Evolutionary conservation across 257 asterid genomes (phyloP).

Genomic region (Datura wrightii): DNA sequence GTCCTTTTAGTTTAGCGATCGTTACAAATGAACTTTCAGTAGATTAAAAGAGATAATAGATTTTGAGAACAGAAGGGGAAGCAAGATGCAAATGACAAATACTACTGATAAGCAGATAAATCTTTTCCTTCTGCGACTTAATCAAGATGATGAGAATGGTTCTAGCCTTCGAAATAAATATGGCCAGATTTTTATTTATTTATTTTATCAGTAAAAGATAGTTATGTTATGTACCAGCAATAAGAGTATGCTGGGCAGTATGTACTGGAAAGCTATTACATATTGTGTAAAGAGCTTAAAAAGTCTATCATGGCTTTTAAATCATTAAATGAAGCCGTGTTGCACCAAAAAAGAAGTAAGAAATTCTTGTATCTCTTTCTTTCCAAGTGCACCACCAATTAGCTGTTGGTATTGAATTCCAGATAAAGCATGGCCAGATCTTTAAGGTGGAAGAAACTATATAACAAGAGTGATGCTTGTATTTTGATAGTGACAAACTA

Average conservation of each 20-base stretch:
- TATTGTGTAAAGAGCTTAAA: neutral
- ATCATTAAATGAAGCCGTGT: neutral
- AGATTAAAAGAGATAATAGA: neutral
- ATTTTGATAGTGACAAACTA: neutral
- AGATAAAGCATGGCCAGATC: neutral
- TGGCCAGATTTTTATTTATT: neutral
- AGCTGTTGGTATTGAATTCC: neutral
- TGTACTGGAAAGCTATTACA: neutral
- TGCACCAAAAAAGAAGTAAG: neutral
- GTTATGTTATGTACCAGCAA: neutral
- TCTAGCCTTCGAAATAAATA: neutral
- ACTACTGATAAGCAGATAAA: neutral
- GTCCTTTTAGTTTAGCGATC: neutral
- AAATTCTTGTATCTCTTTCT: neutral
- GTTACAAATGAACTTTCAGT: conserved; percentile 13
- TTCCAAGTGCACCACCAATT: neutral
- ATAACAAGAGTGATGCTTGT: neutral
- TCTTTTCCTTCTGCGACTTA: neutral
- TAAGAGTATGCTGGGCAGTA: neutral
- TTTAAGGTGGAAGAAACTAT: neutral
- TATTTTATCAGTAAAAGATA: neutral
- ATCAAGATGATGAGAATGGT: neutral
- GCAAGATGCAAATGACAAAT: neutral
- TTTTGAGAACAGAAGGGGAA: conserved; percentile 5
- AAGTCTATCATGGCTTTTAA: neutral